These are phyloP conservation scores for Talaromyces borbonicus DNA, from an alignment of 495 filamentous ascomycete species.

Conservation along the genomic window DNA sequence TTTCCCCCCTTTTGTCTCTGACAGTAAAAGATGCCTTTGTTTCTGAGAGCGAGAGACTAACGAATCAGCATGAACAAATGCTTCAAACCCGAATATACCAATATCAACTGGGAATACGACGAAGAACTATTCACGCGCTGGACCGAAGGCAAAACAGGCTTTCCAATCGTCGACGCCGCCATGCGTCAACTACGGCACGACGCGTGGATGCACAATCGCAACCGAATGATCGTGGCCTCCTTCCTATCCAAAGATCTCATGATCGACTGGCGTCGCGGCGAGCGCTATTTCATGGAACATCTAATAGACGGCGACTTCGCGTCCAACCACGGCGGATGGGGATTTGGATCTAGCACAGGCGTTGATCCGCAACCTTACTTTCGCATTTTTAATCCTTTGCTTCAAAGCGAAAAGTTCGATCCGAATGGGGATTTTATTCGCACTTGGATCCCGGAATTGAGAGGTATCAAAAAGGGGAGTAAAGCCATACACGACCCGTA, in stretches of 20 bases:
- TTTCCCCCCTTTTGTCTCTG: not conserved
- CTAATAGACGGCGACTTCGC: conserved; percentile 91
- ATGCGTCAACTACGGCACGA: conserved; percentile 71
- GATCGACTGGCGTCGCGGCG: conserved; percentile 85
- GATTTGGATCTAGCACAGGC: conserved; percentile 68
- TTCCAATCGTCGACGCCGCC: conserved; percentile 81
- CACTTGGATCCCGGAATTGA: conserved; percentile 53
- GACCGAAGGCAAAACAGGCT: conserved; percentile 71
- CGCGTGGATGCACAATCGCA: conserved; percentile 86
- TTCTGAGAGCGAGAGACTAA: no score
- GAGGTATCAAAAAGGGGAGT: conserved; percentile 40
- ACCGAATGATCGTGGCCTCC: conserved; percentile 79
- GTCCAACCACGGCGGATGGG: conserved; percentile 89
- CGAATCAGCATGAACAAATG: conserved; percentile 74
- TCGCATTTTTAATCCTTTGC: conserved; percentile 76
- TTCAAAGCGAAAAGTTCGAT: conserved; percentile 78
- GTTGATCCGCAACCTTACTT: conserved; percentile 93
- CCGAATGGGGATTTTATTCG: conserved; percentile 47
- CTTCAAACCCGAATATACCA: conserved; percentile 78
- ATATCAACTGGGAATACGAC: conserved; percentile 76
- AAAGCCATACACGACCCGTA: conserved; percentile 74
- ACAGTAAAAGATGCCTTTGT: no score
- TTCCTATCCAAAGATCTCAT: conserved; percentile 83
- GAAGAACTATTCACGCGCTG: conserved; percentile 57
- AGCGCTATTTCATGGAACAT: conserved; percentile 80